These are phyloP conservation scores for Acanthamoeba rhysodes DNA, from an alignment of 208 protist genomes.

Conservation along the genomic window DNA sequence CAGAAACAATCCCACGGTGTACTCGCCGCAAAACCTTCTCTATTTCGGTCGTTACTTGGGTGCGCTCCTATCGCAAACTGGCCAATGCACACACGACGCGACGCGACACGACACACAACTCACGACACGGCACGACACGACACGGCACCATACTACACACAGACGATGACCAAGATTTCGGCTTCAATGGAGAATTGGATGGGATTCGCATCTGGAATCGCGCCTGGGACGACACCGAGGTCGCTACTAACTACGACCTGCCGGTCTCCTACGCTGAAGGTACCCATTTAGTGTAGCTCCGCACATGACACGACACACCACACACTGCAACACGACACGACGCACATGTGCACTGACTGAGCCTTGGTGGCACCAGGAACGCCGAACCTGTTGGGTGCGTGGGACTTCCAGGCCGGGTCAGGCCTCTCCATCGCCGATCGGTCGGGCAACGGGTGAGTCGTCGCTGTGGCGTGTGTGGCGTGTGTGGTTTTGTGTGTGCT, in stretches of 20 bases:
- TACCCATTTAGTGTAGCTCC: neutral
- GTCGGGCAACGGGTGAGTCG: conserved; percentile 54
- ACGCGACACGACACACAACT: neutral
- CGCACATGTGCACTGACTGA: too few species aligned
- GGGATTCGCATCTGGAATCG: conserved; percentile 60
- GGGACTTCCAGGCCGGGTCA: conserved; percentile 23
- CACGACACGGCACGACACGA: too few species aligned
- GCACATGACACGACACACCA: neutral
- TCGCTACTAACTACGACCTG: neutral
- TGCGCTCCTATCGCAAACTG: neutral
- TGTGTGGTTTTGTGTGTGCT: neutral
- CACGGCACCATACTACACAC: too few species aligned
- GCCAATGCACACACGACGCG: too few species aligned
- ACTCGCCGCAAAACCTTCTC: conserved; percentile 19
- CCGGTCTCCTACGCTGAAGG: conserved; percentile 7
- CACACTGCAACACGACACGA: too few species aligned
- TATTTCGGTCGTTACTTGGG: conserved; percentile 60
- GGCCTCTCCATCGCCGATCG: conserved; percentile 25
- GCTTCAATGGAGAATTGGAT: conserved; percentile 64
- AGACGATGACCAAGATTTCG: conserved; percentile 72
- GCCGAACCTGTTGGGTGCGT: conserved; percentile 45
- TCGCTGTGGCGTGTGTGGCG: neutral
- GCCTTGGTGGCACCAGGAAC: neutral
- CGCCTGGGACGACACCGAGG: conserved; percentile 2
- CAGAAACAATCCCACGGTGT: conserved; percentile 37